Evolutionary conservation across 2,329 filamentous ascomycete species (phyloP).

Genomic region (Colletotrichum orchidophilum): DNA sequence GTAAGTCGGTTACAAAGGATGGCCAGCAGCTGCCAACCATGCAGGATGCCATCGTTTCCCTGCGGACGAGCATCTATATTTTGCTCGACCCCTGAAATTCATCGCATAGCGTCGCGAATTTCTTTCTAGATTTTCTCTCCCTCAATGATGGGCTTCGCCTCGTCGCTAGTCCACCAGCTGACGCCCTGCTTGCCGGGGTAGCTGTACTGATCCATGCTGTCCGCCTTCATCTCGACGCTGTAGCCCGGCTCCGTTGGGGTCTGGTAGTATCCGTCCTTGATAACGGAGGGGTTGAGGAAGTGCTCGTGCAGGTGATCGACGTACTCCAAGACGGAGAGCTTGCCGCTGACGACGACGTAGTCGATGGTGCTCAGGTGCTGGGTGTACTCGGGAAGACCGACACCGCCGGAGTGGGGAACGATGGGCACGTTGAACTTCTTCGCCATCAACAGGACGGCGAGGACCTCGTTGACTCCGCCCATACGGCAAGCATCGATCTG

Average conservation of each 20-base stretch:
- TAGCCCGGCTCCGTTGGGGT: slow-evolving; percentile 87
- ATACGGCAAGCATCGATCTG: slow-evolving; percentile 92
- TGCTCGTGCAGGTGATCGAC: slow-evolving; percentile 95
- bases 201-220: slow-evolving; percentile 82
- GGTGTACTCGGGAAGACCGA: slow-evolving; percentile 92
- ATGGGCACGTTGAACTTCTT: slow-evolving; percentile 82
- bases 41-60: slow-evolving; percentile 47
- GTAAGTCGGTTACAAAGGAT: slow-evolving; percentile 29
- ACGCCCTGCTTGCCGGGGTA: slow-evolving; percentile 82
- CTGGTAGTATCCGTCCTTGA: slow-evolving; percentile 87
- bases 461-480: slow-evolving; percentile 89
- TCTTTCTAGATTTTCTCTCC: slow-evolving; percentile 60
- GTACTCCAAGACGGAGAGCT: slow-evolving; percentile 86
- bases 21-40: slow-evolving; percentile 33
- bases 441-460: slow-evolving; percentile 89
- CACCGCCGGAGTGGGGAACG: slow-evolving; percentile 89
- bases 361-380: slow-evolving; percentile 93
- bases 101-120: not conserved
- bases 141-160: slow-evolving; percentile 79
- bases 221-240: slow-evolving; percentile 92
- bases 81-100: slow-evolving; percentile 26
- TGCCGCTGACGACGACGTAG: slow-evolving; percentile 86
- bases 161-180: slow-evolving; percentile 87
- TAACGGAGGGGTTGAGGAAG: slow-evolving; percentile 82
- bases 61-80: slow-evolving; percentile 38